Percentiles rank a stretch among this genome's conserved stretches.
Evolutionary conservation across 768 basidiomycete genomes (phyloP).

Genomic region (Saitozyma podzolica): DNA sequence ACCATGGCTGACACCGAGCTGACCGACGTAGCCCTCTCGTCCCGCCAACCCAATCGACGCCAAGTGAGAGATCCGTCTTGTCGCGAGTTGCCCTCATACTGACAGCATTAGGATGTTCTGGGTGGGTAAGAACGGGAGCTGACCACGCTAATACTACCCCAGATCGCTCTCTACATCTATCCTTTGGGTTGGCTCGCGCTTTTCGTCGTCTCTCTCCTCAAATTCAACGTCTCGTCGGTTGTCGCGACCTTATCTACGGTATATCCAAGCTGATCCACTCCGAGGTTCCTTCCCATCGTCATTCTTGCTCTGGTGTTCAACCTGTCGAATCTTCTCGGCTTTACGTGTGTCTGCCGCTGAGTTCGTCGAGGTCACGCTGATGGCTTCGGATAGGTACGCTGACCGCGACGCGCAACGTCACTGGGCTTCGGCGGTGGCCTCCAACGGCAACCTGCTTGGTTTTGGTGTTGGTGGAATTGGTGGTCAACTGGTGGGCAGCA

Average conservation of each 20-base stretch:
- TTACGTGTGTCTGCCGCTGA: slow-evolving; percentile 73
- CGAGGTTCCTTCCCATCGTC: slow-evolving; percentile 91
- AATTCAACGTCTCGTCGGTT: slow-evolving; percentile 81
- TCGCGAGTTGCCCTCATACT: slow-evolving; percentile 1
- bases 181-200: slow-evolving; percentile 84
- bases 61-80: slow-evolving; percentile 59
- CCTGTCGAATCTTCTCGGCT: slow-evolving; percentile 89
- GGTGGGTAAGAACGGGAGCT: slow-evolving; percentile 58
- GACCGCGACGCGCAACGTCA: slow-evolving; percentile 83
- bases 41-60: slow-evolving; percentile 86
- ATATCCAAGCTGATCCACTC: slow-evolving; percentile 3
- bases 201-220: slow-evolving; percentile 82
- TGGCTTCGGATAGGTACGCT: slow-evolving; percentile 35
- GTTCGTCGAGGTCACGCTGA: slow-evolving; percentile 1
- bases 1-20: neutral
- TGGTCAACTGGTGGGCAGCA: slow-evolving; percentile 76
- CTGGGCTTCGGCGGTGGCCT: slow-evolving; percentile 76
- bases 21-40: slow-evolving; percentile 66
- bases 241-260: neutral
- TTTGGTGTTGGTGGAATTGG: slow-evolving; percentile 72
- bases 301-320: slow-evolving; percentile 94
- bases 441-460: slow-evolving; percentile 70
- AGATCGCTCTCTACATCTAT: slow-evolving; percentile 83
- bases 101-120: slow-evolving; percentile 75
- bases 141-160: slow-evolving; percentile 49